Conservation (phyloP, 1,284 basidiomycete species). For the Xerocomus nothofagi region DNA sequence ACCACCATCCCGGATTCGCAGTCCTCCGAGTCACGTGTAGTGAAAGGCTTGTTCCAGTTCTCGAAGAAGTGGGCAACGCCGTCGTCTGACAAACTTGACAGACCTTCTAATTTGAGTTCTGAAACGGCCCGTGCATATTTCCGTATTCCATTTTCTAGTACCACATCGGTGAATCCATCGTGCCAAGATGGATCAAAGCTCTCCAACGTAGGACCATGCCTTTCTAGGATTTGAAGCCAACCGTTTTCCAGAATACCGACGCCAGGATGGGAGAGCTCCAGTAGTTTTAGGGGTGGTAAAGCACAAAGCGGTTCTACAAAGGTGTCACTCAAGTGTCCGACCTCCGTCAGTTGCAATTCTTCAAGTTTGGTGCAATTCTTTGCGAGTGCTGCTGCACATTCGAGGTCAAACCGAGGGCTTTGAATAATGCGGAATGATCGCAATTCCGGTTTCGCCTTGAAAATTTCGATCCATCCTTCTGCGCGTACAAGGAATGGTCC, state of each 20-base stretch:
- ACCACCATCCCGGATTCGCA: constrained; percentile 21
- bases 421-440: constrained; percentile 80
- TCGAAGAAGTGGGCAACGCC: constrained; percentile 72
- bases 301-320: constrained; percentile 58
- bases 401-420: constrained; percentile 84
- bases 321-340: constrained; percentile 70
- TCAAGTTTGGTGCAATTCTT: constrained; percentile 59
- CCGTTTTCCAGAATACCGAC: constrained; percentile 57
- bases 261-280: constrained; percentile 63
- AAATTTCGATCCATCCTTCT: constrained; percentile 77
- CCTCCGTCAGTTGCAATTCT: constrained; percentile 77
- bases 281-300: constrained; percentile 47
- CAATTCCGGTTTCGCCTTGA: constrained; percentile 62
- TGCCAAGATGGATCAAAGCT: constrained; percentile 70
- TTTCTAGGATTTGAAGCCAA: constrained; percentile 55
- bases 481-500: constrained; percentile 87
- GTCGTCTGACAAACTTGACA: constrained; percentile 66
- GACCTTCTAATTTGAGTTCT: constrained; percentile 57
- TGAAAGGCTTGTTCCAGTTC: constrained; percentile 25
- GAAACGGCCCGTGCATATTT: constrained; percentile 53
- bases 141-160: constrained; percentile 64
- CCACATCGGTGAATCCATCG: constrained; percentile 51
- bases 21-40: constrained; percentile 11
- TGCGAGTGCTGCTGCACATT: constrained; percentile 67
- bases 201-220: constrained; percentile 40